phyloP scores from a whole-genome alignment of 768 basidiomycete species.

The Crepidotus variabilis region DNA sequence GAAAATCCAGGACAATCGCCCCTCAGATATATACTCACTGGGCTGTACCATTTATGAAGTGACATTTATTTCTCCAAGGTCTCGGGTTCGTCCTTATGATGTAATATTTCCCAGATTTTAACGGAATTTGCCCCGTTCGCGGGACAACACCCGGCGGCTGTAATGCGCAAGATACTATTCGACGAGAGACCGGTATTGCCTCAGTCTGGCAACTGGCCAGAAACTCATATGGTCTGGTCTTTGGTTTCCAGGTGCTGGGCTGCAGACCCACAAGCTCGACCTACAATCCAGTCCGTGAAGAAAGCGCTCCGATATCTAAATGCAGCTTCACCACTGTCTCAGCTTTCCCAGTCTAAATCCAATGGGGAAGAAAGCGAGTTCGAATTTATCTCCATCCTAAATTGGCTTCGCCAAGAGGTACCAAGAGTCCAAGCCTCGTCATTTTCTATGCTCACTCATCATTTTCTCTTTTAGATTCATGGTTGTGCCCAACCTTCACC shows the following conservation, averaged over 20 bases:
- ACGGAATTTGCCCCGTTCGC: background rate
- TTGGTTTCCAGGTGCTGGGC: background rate
- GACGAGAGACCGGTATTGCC: background rate
- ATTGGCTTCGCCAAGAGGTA: background rate
- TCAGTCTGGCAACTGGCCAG: background rate
- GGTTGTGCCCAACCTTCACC: background rate
- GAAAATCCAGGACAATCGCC: background rate
- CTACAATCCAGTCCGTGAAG: background rate
- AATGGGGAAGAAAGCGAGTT: background rate
- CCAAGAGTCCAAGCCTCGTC: background rate
- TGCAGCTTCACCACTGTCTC: background rate
- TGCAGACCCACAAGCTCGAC: background rate
- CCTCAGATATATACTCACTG: background rate
- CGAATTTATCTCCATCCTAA: background rate
- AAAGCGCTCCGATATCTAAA: background rate
- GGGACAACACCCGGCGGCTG: background rate
- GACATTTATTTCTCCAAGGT: background rate
- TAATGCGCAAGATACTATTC: background rate
- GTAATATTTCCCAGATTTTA: background rate
- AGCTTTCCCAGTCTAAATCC: background rate
- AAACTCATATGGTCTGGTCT: background rate
- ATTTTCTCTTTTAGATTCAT: background rate
- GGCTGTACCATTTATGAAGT: background rate
- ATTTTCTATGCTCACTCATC: background rate
- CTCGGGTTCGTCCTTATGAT: background rate